phyloP scores from a whole-genome alignment of 768 basidiomycete genomes.

The Xerocomus brunneocitrinus region DNA sequence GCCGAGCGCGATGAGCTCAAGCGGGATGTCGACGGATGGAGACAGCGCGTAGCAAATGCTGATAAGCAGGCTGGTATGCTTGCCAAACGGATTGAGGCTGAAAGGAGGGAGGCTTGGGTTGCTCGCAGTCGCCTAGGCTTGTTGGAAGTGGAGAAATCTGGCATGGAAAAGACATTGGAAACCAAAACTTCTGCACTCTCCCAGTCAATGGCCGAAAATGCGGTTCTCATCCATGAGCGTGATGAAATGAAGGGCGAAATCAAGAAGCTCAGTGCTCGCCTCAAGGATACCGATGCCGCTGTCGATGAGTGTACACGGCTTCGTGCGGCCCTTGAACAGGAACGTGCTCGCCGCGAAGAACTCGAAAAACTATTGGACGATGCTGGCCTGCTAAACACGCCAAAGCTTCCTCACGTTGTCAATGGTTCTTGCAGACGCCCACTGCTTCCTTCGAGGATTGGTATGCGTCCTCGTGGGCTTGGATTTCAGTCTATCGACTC shows the following conservation, averaged over 20 bases:
- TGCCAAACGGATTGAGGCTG: slow-evolving; percentile 65
- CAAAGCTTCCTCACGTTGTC: slow-evolving; percentile 29
- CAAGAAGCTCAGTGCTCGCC: slow-evolving; percentile 27
- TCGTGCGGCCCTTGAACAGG: slow-evolving; percentile 34
- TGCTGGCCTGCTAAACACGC: slow-evolving; percentile 41
- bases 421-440: slow-evolving; percentile 14
- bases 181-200: slow-evolving; percentile 30
- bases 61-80: slow-evolving; percentile 67
- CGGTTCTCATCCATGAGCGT: slow-evolving; percentile 24
- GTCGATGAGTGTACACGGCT: slow-evolving; percentile 27
- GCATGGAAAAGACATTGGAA: slow-evolving; percentile 46
- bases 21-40: slow-evolving; percentile 86
- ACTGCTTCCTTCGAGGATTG: slow-evolving; percentile 20
- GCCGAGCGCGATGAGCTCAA: slow-evolving; percentile 86
- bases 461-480: slow-evolving; percentile 40
- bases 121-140: slow-evolving; percentile 68
- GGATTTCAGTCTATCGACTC: slow-evolving; percentile 62
- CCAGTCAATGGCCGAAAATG: slow-evolving; percentile 27
- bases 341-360: slow-evolving; percentile 38
- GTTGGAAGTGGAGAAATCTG: slow-evolving; percentile 63
- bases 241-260: slow-evolving; percentile 28
- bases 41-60: slow-evolving; percentile 67
- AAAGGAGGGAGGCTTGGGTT: slow-evolving; percentile 79
- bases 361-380: slow-evolving; percentile 53
- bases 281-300: slow-evolving; percentile 25